These are phyloP conservation scores for Colletotrichum agaves DNA, from an alignment of 2,329 filamentous ascomycete species.

Conservation along the genomic window DNA sequence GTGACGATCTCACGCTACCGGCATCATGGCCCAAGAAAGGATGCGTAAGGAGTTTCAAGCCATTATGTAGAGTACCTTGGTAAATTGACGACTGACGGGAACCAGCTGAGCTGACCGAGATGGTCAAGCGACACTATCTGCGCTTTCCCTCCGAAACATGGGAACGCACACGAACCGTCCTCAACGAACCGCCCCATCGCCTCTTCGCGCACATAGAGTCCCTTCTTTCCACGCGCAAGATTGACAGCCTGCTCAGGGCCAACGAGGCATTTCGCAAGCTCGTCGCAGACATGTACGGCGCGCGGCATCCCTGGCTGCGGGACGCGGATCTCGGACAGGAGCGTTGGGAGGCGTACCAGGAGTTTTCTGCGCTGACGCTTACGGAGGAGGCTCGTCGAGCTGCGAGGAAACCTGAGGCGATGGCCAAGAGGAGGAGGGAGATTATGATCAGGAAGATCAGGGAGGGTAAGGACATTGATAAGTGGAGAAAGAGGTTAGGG, in stretches of 20 bases:
- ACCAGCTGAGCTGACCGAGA: conserved; percentile 24
- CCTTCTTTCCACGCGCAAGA: conserved; percentile 20
- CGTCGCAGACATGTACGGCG: conserved; percentile 26
- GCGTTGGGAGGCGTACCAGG: conserved; percentile 16
- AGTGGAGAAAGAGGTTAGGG: conserved; percentile 20
- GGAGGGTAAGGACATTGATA: conserved; percentile 6
- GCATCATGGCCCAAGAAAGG: conserved; percentile 28
- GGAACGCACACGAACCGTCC: conserved; percentile 9
- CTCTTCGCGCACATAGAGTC: conserved; percentile 33
- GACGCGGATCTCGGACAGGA: conserved; percentile 29
- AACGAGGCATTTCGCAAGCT: conserved; percentile 15
- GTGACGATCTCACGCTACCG: neutral
- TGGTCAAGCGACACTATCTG: conserved; percentile 16
- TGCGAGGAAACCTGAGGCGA: neutral
- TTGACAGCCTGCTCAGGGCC: conserved; percentile 18
- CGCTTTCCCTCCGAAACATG: conserved; percentile 28
- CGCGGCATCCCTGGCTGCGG: conserved; percentile 30
- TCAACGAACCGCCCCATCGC: conserved; percentile 15
- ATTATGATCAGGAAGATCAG: conserved; percentile 21
- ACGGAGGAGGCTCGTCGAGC: neutral
- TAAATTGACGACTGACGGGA: conserved; percentile 1
- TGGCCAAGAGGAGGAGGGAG: neutral
- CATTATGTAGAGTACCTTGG: accelerated
- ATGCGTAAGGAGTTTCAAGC: conserved; percentile 20
- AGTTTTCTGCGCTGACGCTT: neutral